Percentiles rank a stretch among this genome's conserved stretches.
Conservation (phyloP, 2,329 filamentous ascomycete species). For the Gyromitra esculenta region DNA sequence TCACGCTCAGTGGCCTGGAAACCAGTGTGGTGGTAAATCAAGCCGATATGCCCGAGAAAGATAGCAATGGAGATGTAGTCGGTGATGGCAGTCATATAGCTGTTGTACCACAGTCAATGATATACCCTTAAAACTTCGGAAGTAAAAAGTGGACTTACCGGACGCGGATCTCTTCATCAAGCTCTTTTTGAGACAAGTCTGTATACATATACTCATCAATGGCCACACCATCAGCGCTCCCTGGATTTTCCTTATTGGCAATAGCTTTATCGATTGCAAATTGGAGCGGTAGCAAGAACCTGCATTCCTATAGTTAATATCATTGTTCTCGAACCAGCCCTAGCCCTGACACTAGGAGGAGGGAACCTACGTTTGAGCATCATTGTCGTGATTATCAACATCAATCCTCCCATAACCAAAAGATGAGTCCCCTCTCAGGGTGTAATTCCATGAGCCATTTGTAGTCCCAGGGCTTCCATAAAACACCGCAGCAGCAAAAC, state of each 20-base stretch:
- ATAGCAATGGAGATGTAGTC: slow-evolving; percentile 81
- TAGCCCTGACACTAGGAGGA: slow-evolving; percentile 21
- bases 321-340: not conserved
- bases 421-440: slow-evolving; percentile 77
- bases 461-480: slow-evolving; percentile 75
- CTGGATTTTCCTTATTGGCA: slow-evolving; percentile 63
- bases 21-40: slow-evolving; percentile 87
- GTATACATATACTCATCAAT: slow-evolving; percentile 82
- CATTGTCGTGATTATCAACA: slow-evolving; percentile 73
- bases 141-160: slow-evolving; percentile 50
- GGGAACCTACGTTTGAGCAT: slow-evolving; percentile 78
- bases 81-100: slow-evolving; percentile 78
- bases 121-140: not conserved
- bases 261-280: slow-evolving; percentile 80
- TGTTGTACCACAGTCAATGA: slow-evolving; percentile 8
- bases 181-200: slow-evolving; percentile 73
- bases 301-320: slow-evolving; percentile 26
- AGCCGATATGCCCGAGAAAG: slow-evolving; percentile 79
- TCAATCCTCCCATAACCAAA: slow-evolving; percentile 72
- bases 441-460: slow-evolving; percentile 81
- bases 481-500: slow-evolving; percentile 79
- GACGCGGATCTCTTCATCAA: slow-evolving; percentile 71
- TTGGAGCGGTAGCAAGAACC: slow-evolving; percentile 70
- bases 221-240: slow-evolving; percentile 53
- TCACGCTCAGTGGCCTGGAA: slow-evolving; percentile 87